These are phyloP conservation scores for Lactarius quietus DNA, from an alignment of 768 basidiomycete species.

Conservation along the genomic window DNA sequence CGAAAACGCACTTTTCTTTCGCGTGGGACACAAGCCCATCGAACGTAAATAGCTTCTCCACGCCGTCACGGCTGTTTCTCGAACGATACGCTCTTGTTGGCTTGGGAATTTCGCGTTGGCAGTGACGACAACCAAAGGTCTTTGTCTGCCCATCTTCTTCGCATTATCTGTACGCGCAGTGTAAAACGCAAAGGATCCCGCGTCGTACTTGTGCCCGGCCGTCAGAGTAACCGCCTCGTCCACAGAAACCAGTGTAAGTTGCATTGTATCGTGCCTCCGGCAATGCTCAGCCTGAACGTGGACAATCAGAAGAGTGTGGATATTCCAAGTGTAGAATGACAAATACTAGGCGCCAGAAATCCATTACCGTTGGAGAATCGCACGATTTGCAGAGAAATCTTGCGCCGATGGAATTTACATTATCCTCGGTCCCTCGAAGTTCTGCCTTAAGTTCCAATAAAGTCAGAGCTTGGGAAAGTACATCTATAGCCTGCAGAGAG, in stretches of 20 bases:
- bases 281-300: constrained; percentile 15
- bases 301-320: not conserved
- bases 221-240: not conserved
- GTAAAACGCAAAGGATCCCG: constrained; percentile 12
- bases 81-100: not conserved
- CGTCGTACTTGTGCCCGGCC: not conserved
- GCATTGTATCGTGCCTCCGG: constrained; percentile 22
- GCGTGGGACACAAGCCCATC: constrained; percentile 60
- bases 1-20: constrained; percentile 51
- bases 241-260: not conserved
- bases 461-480: constrained; percentile 13
- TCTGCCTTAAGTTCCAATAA: constrained; percentile 5
- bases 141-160: constrained; percentile 11
- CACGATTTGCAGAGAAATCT: constrained; percentile 22
- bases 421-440: not conserved
- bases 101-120: constrained; percentile 8
- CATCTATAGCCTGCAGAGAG: constrained; percentile 19
- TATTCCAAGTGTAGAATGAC: not conserved
- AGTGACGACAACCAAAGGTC: constrained; percentile 26
- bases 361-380: constrained; percentile 19
- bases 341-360: constrained; percentile 21
- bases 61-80: not conserved
- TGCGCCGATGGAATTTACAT: not conserved
- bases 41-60: constrained; percentile 41
- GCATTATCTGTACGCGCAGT: not conserved